These are phyloP conservation scores for Lepiota brunneoincarnata DNA, from an alignment of 768 basidiomycete species.

Conservation along the genomic window DNA sequence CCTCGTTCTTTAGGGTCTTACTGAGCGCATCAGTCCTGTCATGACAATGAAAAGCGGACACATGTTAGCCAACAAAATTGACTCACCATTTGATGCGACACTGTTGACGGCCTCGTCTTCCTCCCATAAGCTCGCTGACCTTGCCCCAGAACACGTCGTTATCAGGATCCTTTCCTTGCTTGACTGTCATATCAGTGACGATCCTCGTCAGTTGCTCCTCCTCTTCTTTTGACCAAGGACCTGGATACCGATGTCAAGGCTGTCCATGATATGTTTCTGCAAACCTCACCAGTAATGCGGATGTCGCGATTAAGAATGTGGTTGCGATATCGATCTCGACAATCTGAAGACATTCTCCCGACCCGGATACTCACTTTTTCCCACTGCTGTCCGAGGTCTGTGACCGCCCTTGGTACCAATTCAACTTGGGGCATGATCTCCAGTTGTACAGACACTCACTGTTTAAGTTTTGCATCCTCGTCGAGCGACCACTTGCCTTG, in stretches of 20 bases:
- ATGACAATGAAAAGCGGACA: background rate
- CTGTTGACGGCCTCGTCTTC: constrained; percentile 73
- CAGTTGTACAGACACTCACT: constrained; percentile 38
- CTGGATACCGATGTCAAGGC: constrained; percentile 26
- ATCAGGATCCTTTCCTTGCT: constrained; percentile 70
- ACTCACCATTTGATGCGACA: constrained; percentile 84
- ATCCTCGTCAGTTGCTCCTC: constrained; percentile 73
- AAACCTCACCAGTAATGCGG: constrained; percentile 50
- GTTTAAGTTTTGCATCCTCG: constrained; percentile 62
- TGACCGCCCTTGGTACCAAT: constrained; percentile 53
- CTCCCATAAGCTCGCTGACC: constrained; percentile 76
- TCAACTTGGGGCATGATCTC: background rate
- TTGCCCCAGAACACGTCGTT: constrained; percentile 83
- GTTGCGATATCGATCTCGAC: constrained; percentile 84
- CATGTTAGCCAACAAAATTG: background rate
- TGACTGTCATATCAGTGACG: constrained; percentile 71
- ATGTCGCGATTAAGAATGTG: constrained; percentile 68
- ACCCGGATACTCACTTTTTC: constrained; percentile 71
- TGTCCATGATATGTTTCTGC: background rate
- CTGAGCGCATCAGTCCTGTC: constrained; percentile 74
- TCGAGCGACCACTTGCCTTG: constrained; percentile 68
- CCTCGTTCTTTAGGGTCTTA: constrained; percentile 70
- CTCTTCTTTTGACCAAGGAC: constrained; percentile 76
- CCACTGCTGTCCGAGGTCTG: constrained; percentile 74
- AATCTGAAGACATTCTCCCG: constrained; percentile 76